Evolutionary conservation across 1,284 basidiomycete genomes (phyloP), one percentile per base, ranked within the genome.

Genomic region (Sanghuangporus baumii): DNA sequence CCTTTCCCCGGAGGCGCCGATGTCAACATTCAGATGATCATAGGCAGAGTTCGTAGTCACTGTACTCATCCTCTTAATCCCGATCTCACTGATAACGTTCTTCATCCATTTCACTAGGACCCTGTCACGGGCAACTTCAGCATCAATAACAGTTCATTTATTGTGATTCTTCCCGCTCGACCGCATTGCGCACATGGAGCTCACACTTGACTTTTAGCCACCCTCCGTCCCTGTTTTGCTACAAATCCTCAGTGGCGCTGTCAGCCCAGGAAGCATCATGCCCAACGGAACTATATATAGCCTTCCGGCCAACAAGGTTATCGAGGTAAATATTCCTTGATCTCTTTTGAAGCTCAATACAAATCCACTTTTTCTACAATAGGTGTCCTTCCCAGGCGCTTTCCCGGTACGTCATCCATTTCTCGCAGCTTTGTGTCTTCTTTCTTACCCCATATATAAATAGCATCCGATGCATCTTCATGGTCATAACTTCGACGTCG

Each of bases 221-320:
- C 74, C 74, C 0, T 67, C 63, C 20, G 67, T 74, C 8, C 75
- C 76, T 1, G 71, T 74, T 6, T 69, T 79, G 3, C 70, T 78
- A 3, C 76, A 77, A 66, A 75, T 78, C 52, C 62, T 77, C 43
- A 74, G 71, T 54, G 76, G 76, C 2, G 67, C 72, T 6, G 60
- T 67, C 31, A 66, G 57, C 1, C 69, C 74, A 2, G 68, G 69
- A n/a, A 69, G 72, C 8, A 66, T 77, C 0, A 65, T 77, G 11
- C 74, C 75, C 1, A 37, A 65, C 0, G 73, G 74, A 36, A 69
- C 69, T 16, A 64, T 76, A 3, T 72, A 73, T 43, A 55, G 57
- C 20, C 68, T 76, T 2, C 70, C 67, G 0, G 56, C 57, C 20
- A 70, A 76, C 62, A 71, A 73, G 55, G 71, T 71, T 9, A 72